Percentiles rank a stretch among this genome's conserved stretches.
Conservation (phyloP, 2,329 filamentous ascomycete species). For the Fusarium dlaminii region DNA sequence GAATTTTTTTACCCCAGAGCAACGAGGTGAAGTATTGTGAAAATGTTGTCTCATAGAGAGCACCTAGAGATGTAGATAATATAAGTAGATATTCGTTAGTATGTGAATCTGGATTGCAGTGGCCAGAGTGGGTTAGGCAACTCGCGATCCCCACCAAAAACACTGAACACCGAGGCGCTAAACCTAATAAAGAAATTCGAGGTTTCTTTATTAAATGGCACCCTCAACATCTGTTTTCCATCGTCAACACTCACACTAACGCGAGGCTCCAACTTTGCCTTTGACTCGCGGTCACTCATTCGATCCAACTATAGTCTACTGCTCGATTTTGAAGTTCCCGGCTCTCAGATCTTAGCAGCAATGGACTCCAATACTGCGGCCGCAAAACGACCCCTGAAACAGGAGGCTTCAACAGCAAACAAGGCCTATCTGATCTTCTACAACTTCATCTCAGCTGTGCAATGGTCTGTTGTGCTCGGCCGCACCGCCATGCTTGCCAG, state of each 20-base stretch:
- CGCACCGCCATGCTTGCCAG: conserved; percentile 68
- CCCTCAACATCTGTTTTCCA: conserved; percentile 35
- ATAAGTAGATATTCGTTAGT: neutral
- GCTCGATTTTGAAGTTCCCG: no score
- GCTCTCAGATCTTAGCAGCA: neutral
- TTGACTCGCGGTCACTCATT: neutral
- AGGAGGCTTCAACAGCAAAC: conserved; percentile 53
- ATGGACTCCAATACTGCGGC: conserved; percentile 39
- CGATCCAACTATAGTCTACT: neutral
- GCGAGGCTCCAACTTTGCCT: neutral
- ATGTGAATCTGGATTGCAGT: neutral
- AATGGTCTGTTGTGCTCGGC: conserved; percentile 82
- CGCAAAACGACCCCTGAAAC: conserved; percentile 37
- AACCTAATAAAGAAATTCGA: conserved; percentile 19
- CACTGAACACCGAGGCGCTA: conserved; percentile 16
- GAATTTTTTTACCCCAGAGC: neutral
- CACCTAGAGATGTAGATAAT: no score
- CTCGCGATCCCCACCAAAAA: conserved; percentile 8
- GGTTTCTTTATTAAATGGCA: conserved; percentile 18
- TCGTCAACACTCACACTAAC: neutral
- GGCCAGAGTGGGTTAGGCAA: neutral
- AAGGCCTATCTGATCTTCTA: conserved; percentile 83
- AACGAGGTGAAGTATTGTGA: neutral
- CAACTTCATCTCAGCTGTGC: conserved; percentile 79
- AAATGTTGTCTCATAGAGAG: no score